Base-by-base conservation (phyloP, 1,284 basidiomycete genomes). In the Ceraceosorus guamensis region DNA sequence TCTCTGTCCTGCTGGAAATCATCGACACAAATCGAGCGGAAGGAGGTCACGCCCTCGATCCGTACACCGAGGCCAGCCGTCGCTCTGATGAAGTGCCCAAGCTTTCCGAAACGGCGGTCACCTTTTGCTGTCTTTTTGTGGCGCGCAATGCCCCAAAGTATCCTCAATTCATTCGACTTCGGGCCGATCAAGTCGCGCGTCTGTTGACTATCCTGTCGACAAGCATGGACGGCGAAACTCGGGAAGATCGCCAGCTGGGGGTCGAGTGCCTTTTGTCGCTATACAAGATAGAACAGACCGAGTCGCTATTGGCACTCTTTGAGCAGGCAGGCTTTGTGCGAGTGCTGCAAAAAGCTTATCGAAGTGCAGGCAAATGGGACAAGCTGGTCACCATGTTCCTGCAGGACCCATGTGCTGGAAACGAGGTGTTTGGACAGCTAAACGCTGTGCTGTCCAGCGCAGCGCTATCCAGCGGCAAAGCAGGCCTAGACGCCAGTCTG, bases 121-220 rank as follows among this genome's bases (percentile, higher is more conserved):
- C 87, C 2, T 89, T 98, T 76, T 81, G 93, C 50, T 85, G 91
- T 73, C 96, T 98, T 65, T 99, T 99, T 77, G 83, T 97, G 57
- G 89, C 95, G 1, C 87, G 92, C 57, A 99, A 97, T 75, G 84
- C 95, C 13, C 89, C 95, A 0, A 98, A 97, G 78, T 99, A 97
- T 77, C 86, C 87, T 0, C 91, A 96, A 77, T 91, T 87, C 77
- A 82, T 97, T 58, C 79, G 82, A 56, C 81, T 92, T 41, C 78
- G 84, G 0, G 84, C 83, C 2, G 85, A 82, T 46, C 80, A 83
- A 1, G 80, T 91, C 4, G 86, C 91, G 62, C 80, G 79, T 45
- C 84, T 97, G 62, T 83, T 99, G 39, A 80, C 87, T 48, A 83
- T 83, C 7, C 83, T 99, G 8, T 84, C 89, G 0, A 78, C 81